A percentile compares a stretch with the other conserved stretches of the same genome.
These are phyloP conservation scores for Mentha longifolia DNA, from an alignment of 257 asterid genomes.

Conservation along the genomic window DNA sequence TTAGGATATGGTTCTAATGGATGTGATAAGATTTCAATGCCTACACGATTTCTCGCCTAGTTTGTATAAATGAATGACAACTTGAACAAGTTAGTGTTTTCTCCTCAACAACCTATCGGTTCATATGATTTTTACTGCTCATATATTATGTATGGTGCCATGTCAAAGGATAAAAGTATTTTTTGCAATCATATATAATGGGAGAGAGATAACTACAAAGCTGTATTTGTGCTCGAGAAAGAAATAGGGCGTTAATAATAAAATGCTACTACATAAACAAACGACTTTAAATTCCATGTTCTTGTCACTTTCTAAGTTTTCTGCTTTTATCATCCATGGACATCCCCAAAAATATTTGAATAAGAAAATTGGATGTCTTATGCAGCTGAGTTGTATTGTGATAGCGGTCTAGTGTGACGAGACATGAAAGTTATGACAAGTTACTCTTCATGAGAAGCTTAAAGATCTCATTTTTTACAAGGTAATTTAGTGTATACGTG, in stretches of 20 bases:
- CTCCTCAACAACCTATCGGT: neutral
- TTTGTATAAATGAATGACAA: neutral
- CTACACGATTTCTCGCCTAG: neutral
- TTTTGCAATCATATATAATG: too few species aligned
- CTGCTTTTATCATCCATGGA: constrained; percentile 28
- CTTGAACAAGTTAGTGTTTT: neutral
- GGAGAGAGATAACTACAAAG: neutral
- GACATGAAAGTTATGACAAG: constrained; percentile 37
- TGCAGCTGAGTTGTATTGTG: constrained; percentile 41
- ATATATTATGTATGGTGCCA: too few species aligned
- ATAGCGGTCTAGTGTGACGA: constrained; percentile 39
- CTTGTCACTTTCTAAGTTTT: constrained; percentile 15
- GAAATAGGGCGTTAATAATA: neutral
- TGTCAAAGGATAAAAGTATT: too few species aligned
- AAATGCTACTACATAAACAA: neutral
- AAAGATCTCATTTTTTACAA: constrained; percentile 32
- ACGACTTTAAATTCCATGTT: neutral
- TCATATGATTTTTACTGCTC: neutral
- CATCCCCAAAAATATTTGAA: constrained; percentile 31
- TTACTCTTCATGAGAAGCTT: constrained; percentile 36
- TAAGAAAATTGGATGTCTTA: constrained; percentile 30
- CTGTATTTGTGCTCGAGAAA: neutral
- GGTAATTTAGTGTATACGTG: constrained; percentile 32
- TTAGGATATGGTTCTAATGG: neutral
- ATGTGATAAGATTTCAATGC: neutral